A percentile compares a stretch with the other conserved stretches of the same genome.
These are phyloP conservation scores for Torulaspora globosa DNA, from an alignment of 1,139 yeast species.

Conservation along the genomic window DNA sequence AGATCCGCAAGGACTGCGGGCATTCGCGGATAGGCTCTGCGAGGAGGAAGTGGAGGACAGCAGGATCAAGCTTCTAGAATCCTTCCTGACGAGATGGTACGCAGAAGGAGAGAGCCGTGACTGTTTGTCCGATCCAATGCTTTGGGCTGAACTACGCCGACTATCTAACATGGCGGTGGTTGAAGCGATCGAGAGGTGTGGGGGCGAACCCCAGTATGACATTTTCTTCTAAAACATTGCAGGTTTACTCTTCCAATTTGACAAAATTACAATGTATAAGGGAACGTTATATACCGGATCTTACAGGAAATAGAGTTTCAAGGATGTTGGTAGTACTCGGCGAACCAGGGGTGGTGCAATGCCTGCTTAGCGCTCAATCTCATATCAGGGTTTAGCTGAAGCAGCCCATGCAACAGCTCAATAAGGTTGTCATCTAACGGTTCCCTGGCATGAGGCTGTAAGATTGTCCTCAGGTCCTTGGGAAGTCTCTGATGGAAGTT, in stretches of 20 bases:
- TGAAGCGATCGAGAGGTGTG: conserved; percentile 19
- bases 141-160: conserved; percentile 23
- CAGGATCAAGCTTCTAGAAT: not conserved
- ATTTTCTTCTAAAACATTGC: conserved; percentile 6
- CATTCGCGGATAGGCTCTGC: not conserved
- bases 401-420: conserved; percentile 67
- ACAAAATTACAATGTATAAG: not conserved
- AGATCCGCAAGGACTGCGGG: not conserved
- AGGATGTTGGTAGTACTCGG: conserved; percentile 49
- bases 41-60: not conserved
- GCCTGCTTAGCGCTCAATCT: conserved; percentile 91
- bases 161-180: conserved; percentile 20
- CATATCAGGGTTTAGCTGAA: conserved; percentile 90
- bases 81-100: conserved; percentile 6
- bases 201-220: conserved; percentile 26
- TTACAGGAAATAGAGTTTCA: not conserved
- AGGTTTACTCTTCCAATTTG: not conserved
- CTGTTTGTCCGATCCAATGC: conserved; percentile 21
- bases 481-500: conserved; percentile 88
- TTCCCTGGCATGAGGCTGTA: conserved; percentile 49
- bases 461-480: conserved; percentile 71
- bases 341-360: conserved; percentile 92
- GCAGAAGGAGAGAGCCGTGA: conserved; percentile 8
- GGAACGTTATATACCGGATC: not conserved
- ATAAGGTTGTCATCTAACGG: conserved; percentile 74